These are phyloP conservation scores for Sporopachydermia quercuum DNA, from an alignment of 805 yeast species.

Conservation along the genomic window DNA sequence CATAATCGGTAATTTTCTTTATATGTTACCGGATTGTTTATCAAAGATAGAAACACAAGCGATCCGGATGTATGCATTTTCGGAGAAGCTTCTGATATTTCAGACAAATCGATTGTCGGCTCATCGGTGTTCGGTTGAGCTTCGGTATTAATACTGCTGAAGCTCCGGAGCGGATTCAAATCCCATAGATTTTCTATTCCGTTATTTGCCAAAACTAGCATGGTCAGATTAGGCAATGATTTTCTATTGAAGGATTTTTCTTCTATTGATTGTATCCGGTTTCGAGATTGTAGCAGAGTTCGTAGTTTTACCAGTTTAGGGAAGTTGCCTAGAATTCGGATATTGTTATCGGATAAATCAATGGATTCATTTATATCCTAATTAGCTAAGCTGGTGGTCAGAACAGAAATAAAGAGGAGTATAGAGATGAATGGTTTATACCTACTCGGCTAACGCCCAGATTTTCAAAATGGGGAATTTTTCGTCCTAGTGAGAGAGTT, in stretches of 20 bases:
- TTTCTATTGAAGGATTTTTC: slow-evolving; percentile 16
- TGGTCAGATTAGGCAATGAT: slow-evolving; percentile 31
- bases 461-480: slow-evolving; percentile 29
- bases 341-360: slow-evolving; percentile 65
- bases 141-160: slow-evolving; percentile 11
- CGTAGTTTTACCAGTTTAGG: slow-evolving; percentile 29
- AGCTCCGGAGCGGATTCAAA: slow-evolving; percentile 24
- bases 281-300: slow-evolving; percentile 47
- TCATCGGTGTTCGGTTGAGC: too few species aligned
- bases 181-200: slow-evolving; percentile 29
- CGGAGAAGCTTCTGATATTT: too few species aligned
- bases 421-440: too few species aligned
- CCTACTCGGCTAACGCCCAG: slow-evolving; percentile 20
- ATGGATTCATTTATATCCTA: slow-evolving; percentile 34
- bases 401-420: too few species aligned
- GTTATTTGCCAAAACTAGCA: slow-evolving; percentile 39
- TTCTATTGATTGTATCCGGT: slow-evolving; percentile 34
- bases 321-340: slow-evolving; percentile 36
- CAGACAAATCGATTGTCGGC: too few species aligned
- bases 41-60: neutral
- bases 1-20: slow-evolving; percentile 41
- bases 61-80: slow-evolving; percentile 9
- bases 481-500: slow-evolving; percentile 13
- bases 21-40: slow-evolving; percentile 36
- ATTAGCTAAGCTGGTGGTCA: neutral